Conservation (phyloP, 257 asterid species). For the Ballota nigra region DNA sequence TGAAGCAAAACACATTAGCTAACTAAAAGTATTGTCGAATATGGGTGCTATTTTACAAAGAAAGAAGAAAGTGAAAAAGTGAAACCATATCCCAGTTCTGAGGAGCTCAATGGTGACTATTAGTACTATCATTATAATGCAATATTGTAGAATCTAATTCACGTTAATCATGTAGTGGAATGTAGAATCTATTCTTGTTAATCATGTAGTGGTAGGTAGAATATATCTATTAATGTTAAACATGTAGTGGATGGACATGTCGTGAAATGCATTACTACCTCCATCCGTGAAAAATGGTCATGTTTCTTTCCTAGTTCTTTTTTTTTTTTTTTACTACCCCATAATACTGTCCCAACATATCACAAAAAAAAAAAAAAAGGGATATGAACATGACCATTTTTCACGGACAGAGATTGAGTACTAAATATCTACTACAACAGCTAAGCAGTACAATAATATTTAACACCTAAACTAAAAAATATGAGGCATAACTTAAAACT, state of each 20-base stretch:
- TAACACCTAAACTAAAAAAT: not conserved
- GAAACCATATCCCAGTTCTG: too few species aligned
- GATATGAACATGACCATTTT: too few species aligned
- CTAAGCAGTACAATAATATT: not conserved
- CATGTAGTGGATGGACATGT: not conserved
- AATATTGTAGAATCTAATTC: not conserved
- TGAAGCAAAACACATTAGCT: conserved; percentile 20
- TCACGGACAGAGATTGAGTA: too few species aligned
- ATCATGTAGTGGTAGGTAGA: not conserved
- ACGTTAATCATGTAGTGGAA: not conserved
- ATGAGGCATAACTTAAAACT: not conserved
- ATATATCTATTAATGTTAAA: not conserved
- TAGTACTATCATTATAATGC: not conserved
- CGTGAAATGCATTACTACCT: not conserved
- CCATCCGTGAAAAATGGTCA: too few species aligned
- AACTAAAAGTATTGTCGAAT: not conserved
- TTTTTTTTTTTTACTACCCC: too few species aligned
- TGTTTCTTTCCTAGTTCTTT: too few species aligned
- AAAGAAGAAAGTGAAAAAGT: too few species aligned
- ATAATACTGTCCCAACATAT: too few species aligned
- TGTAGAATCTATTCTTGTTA: not conserved
- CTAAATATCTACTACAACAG: not conserved
- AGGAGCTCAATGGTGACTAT: not conserved
- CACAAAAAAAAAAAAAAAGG: too few species aligned
- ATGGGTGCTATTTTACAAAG: too few species aligned